Conservation (phyloP, 306 rosid genomes). For the Cotoneaster glaucophyllus region DNA sequence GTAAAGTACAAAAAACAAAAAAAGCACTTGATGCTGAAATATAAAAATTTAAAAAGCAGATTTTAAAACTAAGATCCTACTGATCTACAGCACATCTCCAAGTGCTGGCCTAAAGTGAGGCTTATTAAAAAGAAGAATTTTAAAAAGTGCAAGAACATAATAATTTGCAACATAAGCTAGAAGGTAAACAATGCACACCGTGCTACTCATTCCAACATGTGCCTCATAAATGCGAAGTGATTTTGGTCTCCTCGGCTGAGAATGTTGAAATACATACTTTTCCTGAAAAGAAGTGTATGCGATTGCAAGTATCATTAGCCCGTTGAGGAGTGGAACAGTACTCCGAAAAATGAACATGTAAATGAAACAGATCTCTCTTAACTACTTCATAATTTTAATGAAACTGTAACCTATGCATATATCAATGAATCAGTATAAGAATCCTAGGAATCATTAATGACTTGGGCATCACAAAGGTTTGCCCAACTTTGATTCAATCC, state of each 20-base stretch:
- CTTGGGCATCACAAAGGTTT: constrained; percentile 1
- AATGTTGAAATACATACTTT: constrained; percentile 66
- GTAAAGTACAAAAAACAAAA: not conserved
- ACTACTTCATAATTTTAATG: constrained; percentile 8
- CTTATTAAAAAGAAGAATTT: not conserved
- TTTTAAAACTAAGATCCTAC: not conserved
- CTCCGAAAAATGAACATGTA: constrained; percentile 1
- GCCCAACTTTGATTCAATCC: not conserved
- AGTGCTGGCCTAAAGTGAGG: not conserved
- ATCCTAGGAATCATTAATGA: not conserved
- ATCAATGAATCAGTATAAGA: not conserved
- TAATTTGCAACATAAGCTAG: constrained; percentile 20
- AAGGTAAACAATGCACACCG: constrained; percentile 45
- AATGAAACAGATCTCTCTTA: not conserved
- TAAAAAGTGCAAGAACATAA: constrained; percentile 1
- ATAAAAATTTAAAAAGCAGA: not conserved
- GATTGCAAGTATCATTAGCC: constrained; percentile 15
- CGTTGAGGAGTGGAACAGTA: constrained; percentile 2
- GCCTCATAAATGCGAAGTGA: constrained; percentile 94
- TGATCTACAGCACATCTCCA: not conserved
- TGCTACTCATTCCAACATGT: constrained; percentile 97
- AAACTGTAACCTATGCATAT: not conserved
- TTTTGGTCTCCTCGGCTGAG: constrained; percentile 82
- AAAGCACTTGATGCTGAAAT: not conserved
- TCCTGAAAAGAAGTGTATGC: constrained; percentile 47